Percentiles rank a stretch among this genome's conserved stretches.
Evolutionary conservation across 2,329 filamentous ascomycete genomes (phyloP).

Genomic region (Basipetospora chlamydospora): DNA sequence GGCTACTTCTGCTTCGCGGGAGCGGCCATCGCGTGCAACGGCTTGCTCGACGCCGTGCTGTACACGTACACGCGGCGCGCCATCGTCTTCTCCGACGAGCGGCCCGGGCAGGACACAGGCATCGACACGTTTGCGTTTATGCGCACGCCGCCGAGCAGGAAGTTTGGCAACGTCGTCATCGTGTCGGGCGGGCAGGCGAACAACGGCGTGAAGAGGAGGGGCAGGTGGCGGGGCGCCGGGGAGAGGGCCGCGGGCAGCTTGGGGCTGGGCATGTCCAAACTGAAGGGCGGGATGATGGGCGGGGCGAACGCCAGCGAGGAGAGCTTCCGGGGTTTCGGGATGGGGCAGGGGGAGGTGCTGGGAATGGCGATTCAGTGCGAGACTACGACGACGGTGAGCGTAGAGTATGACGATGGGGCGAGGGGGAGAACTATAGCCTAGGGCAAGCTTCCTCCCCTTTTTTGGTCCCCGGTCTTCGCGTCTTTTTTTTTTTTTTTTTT

Average conservation of each 20-base stretch:
- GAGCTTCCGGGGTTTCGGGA: conserved; percentile 17
- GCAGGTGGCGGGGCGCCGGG: background rate
- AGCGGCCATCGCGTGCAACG: conserved; percentile 41
- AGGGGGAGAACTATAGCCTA: background rate
- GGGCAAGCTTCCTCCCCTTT: background rate
- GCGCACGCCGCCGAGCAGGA: conserved; percentile 21
- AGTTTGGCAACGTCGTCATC: conserved; percentile 26
- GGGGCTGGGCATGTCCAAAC: too few species aligned
- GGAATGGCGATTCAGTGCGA: conserved; percentile 27
- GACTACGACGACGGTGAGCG: conserved; percentile 25
- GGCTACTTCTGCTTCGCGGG: conserved; percentile 45
- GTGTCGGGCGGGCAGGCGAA: conserved; percentile 13
- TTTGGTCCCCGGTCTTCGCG: background rate
- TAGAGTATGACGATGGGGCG: conserved; percentile 17
- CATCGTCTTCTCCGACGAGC: conserved; percentile 32
- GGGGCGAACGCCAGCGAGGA: conserved; percentile 16
- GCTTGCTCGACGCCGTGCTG: conserved; percentile 38
- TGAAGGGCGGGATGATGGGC: background rate
- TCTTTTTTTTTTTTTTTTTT: too few species aligned
- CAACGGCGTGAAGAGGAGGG: background rate
- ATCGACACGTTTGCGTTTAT: conserved; percentile 37
- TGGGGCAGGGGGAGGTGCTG: conserved; percentile 11
- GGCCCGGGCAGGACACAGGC: conserved; percentile 29
- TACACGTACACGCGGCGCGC: conserved; percentile 36
- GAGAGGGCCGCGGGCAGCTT: background rate